Evolutionary conservation across 2,329 filamentous ascomycete genomes (phyloP), one percentile per base, ranked within the genome.

Genomic region (Chrysoporthe puriensis): DNA sequence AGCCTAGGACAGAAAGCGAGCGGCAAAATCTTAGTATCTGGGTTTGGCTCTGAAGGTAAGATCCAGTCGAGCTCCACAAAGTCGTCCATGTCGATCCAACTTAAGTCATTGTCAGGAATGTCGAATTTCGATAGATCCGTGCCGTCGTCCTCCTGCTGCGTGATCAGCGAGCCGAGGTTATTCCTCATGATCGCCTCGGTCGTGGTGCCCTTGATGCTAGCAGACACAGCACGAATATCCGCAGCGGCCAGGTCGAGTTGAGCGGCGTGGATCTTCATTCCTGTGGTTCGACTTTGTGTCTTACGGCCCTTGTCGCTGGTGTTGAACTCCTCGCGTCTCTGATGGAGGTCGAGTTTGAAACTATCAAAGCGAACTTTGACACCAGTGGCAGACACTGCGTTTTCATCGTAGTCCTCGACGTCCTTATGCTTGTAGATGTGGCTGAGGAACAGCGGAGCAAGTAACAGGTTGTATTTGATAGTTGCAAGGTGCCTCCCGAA

Each of bases 371-470:
- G 91, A 73, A 97, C 92, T 79, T 99, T 99, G 70, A 99, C 83
- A n/a, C 96, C 96, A 4, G 96, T 99, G 0, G 95, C 95, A 59
- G 93, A 96, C 6, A 97, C 92, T 0, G 90, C 85, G 63, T 81
- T 84, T 70, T 94, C 90, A 0, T 87, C 85, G 75, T 93, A 92
- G 69, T 97, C 94, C 75, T 97, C 95, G 0, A 89, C 89, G 75
- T 99, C 96, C 77, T 97, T 97, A 81, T 99, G 96, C 78, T 97
- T 98, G 82, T 99, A 99, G 43, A 99, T 94, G 74, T 99, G 96
- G 73, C 94, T 96, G 71, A 99, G 87, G 78, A 97, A 99, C 2
- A 99, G 82, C 0, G 96, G 96, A 2, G 96, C 97, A 18, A 99
- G 83, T 3, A 98, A 85, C 32, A 99, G 82, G 70, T 95, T 97